Evolutionary conservation across 768 basidiomycete genomes (phyloP).

Genomic region (Boletus rufocinnamomeus): DNA sequence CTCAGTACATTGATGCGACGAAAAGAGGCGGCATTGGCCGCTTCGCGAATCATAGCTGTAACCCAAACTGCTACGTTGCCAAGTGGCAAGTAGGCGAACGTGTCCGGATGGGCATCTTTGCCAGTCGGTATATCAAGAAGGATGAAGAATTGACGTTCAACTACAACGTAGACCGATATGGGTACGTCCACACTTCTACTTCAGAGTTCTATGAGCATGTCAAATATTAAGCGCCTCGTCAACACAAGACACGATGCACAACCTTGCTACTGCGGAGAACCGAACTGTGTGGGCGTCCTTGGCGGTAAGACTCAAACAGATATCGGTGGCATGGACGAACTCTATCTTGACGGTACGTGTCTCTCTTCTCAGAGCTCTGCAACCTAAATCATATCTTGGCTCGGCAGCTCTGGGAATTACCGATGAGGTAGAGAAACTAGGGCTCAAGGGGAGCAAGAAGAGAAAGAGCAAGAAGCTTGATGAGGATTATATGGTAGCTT

Average conservation of each 20-base stretch:
- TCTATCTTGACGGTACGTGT: slow-evolving; percentile 81
- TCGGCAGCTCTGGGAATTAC: slow-evolving; percentile 84
- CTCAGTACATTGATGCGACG: slow-evolving; percentile 95
- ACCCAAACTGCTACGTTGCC: slow-evolving; percentile 95
- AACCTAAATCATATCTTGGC: background rate
- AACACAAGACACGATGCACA: slow-evolving; percentile 84
- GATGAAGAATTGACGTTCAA: slow-evolving; percentile 97
- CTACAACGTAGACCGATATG: slow-evolving; percentile 99
- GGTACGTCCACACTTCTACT: slow-evolving; percentile 51
- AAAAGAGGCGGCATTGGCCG: slow-evolving; percentile 96
- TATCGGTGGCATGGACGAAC: slow-evolving; percentile 89
- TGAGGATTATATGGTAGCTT: slow-evolving; percentile 83
- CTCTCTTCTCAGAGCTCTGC: background rate
- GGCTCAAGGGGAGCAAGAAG: slow-evolving; percentile 85
- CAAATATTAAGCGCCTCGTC: background rate
- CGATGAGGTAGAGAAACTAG: slow-evolving; percentile 82
- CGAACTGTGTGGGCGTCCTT: slow-evolving; percentile 93
- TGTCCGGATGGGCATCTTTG: slow-evolving; percentile 97
- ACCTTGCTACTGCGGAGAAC: slow-evolving; percentile 91
- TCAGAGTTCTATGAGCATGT: background rate
- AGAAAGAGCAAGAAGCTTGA: slow-evolving; percentile 92
- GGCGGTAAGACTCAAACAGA: slow-evolving; percentile 99
- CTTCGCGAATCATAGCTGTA: slow-evolving; percentile 98
- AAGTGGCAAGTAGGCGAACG: slow-evolving; percentile 93
- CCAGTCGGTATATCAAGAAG: slow-evolving; percentile 74